Evolutionary conservation across 2,329 filamentous ascomycete species (phyloP).

Genomic region (Microcyclospora tardicrescens): DNA sequence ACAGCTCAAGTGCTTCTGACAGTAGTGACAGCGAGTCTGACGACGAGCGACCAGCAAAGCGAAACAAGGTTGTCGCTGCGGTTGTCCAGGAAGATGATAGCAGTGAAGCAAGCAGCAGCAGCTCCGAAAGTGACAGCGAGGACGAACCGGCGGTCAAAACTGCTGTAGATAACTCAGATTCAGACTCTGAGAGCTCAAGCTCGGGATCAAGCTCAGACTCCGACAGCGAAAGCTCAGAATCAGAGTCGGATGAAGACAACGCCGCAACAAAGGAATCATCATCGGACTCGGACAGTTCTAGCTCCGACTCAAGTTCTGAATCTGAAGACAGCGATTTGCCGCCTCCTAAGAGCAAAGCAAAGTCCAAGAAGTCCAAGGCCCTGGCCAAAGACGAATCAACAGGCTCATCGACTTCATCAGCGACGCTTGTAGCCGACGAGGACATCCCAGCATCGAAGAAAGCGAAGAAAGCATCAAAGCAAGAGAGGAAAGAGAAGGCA

Average conservation of each 20-base stretch:
- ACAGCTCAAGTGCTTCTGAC: constrained; percentile 4
- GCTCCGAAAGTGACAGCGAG: background rate
- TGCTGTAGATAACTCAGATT: constrained; percentile 1
- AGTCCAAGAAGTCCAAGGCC: background rate
- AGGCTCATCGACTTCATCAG: constrained; percentile 3
- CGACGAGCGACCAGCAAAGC: constrained; percentile 19
- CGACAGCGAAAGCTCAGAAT: background rate
- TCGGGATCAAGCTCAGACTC: background rate
- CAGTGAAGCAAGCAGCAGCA: constrained; percentile 7
- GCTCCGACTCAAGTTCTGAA: constrained; percentile 13
- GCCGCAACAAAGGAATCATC: background rate
- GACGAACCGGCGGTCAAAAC: too few species aligned
- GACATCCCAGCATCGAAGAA: constrained; percentile 10
- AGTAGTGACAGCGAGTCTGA: constrained; percentile 14
- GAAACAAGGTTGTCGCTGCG: constrained; percentile 12
- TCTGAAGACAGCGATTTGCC: constrained; percentile 6
- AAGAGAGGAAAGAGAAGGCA: constrained; percentile 11
- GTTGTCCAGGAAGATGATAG: constrained; percentile 5
- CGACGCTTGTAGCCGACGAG: constrained; percentile 9
- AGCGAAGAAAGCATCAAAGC: constrained; percentile 8
- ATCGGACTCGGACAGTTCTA: constrained; percentile 7
- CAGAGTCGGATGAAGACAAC: background rate
- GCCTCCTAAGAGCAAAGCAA: background rate
- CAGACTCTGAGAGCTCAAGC: constrained; percentile 9
- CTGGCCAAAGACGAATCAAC: background rate